Percentiles rank a stretch among this genome's conserved stretches.
Evolutionary conservation across 1,284 basidiomycete species (phyloP).

Genomic region (Pseudomicrostroma phylloplanum): DNA sequence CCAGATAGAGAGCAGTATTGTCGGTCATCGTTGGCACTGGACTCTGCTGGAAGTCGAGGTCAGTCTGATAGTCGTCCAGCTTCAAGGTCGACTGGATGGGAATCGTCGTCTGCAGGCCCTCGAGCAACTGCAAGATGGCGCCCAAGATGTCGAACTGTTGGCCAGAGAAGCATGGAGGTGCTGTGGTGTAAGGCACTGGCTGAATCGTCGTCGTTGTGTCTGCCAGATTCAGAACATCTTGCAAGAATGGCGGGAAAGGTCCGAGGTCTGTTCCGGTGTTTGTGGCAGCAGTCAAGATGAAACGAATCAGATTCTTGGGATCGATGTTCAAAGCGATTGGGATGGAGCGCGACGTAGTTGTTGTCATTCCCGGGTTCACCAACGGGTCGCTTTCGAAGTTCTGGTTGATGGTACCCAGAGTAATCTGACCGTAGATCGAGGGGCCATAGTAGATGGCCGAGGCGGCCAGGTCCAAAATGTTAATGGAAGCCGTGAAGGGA

Average conservation of each 20-base stretch:
- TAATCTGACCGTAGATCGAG: slow-evolving; percentile 16
- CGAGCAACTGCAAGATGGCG: slow-evolving; percentile 63
- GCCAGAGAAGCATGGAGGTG: slow-evolving; percentile 60
- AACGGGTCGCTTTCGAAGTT: slow-evolving; percentile 58
- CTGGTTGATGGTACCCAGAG: slow-evolving; percentile 55
- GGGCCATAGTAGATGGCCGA: slow-evolving; percentile 55
- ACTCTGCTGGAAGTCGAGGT: slow-evolving; percentile 62
- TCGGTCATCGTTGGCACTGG: slow-evolving; percentile 64
- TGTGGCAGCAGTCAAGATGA: slow-evolving; percentile 59
- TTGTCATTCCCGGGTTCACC: slow-evolving; percentile 60
- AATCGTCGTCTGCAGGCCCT: slow-evolving; percentile 60
- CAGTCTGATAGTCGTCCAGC: slow-evolving; percentile 54
- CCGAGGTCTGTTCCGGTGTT: slow-evolving; percentile 62
- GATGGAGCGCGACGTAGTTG: slow-evolving; percentile 60
- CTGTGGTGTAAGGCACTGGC: slow-evolving; percentile 50
- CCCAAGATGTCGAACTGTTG: slow-evolving; percentile 51
- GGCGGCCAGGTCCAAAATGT: slow-evolving; percentile 60
- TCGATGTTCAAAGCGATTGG: slow-evolving; percentile 65
- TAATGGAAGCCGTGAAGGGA: slow-evolving; percentile 71
- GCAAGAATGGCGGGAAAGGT: slow-evolving; percentile 61
- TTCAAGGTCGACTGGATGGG: slow-evolving; percentile 40
- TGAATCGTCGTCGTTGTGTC: slow-evolving; percentile 62
- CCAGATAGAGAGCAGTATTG: slow-evolving; percentile 62
- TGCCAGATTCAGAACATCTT: slow-evolving; percentile 59
- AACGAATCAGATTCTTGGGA: slow-evolving; percentile 61